Percentiles rank a stretch among this genome's conserved stretches.
These are phyloP conservation scores for Thraustochytrium striatum DNA, from an alignment of 352 stramenopile genomes.

Conservation along the genomic window DNA sequence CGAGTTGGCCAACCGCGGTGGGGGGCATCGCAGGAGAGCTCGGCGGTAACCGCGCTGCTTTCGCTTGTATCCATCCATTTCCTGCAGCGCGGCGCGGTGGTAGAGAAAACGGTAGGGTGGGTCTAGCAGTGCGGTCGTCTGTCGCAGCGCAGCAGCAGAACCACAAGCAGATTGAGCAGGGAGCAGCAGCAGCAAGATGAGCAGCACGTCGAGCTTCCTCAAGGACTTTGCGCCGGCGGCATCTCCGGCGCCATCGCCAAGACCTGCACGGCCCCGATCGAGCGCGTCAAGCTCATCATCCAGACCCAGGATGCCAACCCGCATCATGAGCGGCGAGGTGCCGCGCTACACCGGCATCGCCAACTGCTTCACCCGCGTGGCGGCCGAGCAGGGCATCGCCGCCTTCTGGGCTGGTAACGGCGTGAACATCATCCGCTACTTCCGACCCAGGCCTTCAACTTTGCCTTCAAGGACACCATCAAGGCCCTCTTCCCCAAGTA, in stretches of 20 bases:
- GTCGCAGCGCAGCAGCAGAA: not conserved
- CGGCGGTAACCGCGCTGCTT: no score
- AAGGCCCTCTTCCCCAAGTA: conserved; percentile 74
- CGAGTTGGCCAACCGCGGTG: no score
- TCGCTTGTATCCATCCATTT: no score
- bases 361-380: conserved; percentile 76
- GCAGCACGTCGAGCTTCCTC: not conserved
- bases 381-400: conserved; percentile 69
- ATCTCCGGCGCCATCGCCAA: conserved; percentile 65
- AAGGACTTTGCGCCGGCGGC: conserved; percentile 5
- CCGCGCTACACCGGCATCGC: conserved; percentile 74
- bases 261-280: conserved; percentile 70
- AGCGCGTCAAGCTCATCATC: conserved; percentile 78
- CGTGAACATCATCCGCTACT: conserved; percentile 78
- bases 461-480: conserved; percentile 80
- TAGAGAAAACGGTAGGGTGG: no score
- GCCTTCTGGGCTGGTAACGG: conserved; percentile 81
- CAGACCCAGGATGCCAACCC: conserved; percentile 79
- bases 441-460: conserved; percentile 80
- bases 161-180: not conserved
- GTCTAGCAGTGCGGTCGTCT: no score
- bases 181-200: not conserved
- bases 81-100: no score
- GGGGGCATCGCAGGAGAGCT: no score
- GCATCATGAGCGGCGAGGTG: conserved; percentile 76